phyloP scores from a whole-genome alignment of 345 rosid species.

The Rhodamnia argentea region DNA sequence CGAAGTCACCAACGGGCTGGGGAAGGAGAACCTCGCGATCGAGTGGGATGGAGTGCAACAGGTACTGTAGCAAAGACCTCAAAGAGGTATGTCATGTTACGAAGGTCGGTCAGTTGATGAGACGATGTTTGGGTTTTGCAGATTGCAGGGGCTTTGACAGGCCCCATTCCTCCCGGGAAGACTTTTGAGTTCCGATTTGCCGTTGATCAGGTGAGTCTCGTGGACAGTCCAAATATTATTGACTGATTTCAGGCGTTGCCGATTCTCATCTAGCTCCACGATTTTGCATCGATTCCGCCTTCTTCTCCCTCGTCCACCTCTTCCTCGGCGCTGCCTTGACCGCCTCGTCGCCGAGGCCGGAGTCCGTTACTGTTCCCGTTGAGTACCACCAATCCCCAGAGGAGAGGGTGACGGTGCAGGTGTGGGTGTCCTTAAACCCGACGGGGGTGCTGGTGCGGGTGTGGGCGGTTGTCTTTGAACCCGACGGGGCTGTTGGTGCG shows the following conservation, averaged over 20 bases:
- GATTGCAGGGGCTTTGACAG: slow-evolving; percentile 71
- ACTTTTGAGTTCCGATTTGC: slow-evolving; percentile 51
- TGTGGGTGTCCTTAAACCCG: no score
- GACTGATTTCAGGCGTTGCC: no score
- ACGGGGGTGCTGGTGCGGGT: no score
- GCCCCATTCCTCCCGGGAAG: slow-evolving; percentile 64
- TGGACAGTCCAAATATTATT: no score
- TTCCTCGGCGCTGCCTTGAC: background rate
- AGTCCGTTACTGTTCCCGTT: background rate
- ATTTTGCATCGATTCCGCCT: background rate
- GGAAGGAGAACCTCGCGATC: slow-evolving; percentile 50
- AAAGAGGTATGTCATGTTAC: background rate
- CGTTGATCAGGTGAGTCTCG: slow-evolving; percentile 52
- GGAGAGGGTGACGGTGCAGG: no score
- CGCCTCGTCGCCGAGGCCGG: background rate
- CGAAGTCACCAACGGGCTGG: slow-evolving; percentile 50
- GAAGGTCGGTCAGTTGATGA: no score
- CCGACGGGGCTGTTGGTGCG: no score
- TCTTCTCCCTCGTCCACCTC: background rate
- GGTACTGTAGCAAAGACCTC: slow-evolving; percentile 7
- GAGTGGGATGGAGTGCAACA: slow-evolving; percentile 88
- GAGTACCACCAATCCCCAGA: background rate
- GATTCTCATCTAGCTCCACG: background rate
- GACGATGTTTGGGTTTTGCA: background rate
- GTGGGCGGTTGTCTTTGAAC: no score